Evolutionary conservation across 106 monocot species (phyloP), one percentile per base, ranked within the genome.

Genomic region (Ottelia alismoides): DNA sequence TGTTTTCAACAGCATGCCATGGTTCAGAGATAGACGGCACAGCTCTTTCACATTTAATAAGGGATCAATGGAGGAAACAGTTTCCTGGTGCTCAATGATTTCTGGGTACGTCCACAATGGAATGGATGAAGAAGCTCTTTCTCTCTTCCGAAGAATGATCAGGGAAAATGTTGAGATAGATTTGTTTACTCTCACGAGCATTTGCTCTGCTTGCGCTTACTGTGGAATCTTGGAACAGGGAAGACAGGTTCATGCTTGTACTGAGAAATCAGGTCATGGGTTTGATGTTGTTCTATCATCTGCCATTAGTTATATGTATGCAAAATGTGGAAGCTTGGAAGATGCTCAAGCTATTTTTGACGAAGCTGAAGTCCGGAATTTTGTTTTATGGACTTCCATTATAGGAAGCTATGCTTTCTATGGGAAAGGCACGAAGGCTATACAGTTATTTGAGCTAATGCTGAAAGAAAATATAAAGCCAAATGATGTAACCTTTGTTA

Each of bases 31-130:
- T 10, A 22, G 9, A 6, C n/a, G 35, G 27, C 17, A 25, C 24
- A 47, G 30, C 16, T 3, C 58, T 14, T 18, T 35, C 0, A 50
- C 14, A 23, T n/a, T n/a, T n/a, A n/a, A 31, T 28, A 30, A 52
- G 27, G 44, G 63, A 9, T 25, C 46, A 35, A 31, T 49, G 20
- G 62, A 27, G 32, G 53, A 63, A 45, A 73, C 69, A 2, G 67
- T 92, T 52, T 62, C 71, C 2, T 82, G 76, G 76, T 85, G 92
- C 58, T 67, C 78, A 5, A 74, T 92, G 68, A 35, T 92, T 31
- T 67, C 92, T 45, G 92, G 92, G 27, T 82, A 71, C 64, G 71
- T 76, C 40, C 81, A 76, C 29, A 92, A 85, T 64, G 82, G 82
- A 12, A 68, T 49, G 20, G 25, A 28, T 24, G 81, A 70, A 55